Evolutionary conservation across 2,329 filamentous ascomycete genomes (phyloP), one percentile per base, ranked within the genome.

Genomic region (Xylariaceae sp.): DNA sequence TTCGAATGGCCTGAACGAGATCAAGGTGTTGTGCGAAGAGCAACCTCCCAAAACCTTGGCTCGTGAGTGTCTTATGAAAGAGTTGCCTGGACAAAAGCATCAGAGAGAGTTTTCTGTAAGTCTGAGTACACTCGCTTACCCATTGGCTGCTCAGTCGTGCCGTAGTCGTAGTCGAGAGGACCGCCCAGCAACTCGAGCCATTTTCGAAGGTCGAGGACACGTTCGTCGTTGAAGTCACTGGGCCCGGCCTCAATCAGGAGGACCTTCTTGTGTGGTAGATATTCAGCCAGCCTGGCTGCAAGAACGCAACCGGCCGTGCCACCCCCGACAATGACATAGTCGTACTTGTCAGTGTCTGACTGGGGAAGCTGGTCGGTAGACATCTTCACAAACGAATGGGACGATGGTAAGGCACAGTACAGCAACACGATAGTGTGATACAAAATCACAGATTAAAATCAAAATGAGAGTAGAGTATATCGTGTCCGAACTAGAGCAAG

Each of bases 31-130:
- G 76, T 95, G 89, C 45, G 86, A 91, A 34, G 89, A 94, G 74
- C 89, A 95, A 52, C 89, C 89, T 53, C 89, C 89, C 22, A 95
- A 78, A 30, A 95, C 89, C 73, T 95, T 95, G 50, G 89, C 89
- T 48, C 89, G 84, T 12, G 89, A 94, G 71, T 95, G 89, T 51
- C 89, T 83, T 69, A 95, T 95, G 69, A 89, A 78, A 42, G 87
- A 93, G 73, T 95, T 95, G 61, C 89, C 88, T 78, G 66, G 38
- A 39, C 13, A 15, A 38, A 43, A 37, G 52, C 51, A 67, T 53
- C 6, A 26, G 48, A 50, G 19, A 19, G 12, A 44, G 43, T 44
- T 45, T 41, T 17, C 35, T 35, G 11, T 38, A 37, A 6, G 32
- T 45, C 19, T 9, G 34, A 30, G 31, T 24, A 32, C 18, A 34